phyloP scores from a whole-genome alignment of 805 yeast genomes.

The Teunomyces atbi region DNA sequence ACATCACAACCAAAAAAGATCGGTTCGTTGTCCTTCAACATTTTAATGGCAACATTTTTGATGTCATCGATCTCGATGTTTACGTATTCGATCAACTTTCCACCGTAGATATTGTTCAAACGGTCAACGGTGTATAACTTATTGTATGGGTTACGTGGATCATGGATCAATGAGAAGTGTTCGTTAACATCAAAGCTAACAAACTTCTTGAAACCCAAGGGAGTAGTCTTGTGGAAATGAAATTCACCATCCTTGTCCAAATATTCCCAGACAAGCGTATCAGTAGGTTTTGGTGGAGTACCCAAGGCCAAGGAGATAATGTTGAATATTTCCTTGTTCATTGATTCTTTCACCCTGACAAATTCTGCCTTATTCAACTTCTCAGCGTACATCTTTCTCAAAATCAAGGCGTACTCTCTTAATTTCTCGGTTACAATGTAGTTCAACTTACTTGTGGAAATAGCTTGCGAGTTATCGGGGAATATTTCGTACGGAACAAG shows the following conservation, averaged over 20 bases:
- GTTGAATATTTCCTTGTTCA: constrained; percentile 64
- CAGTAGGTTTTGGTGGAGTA: constrained; percentile 72
- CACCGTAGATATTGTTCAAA: constrained; percentile 70
- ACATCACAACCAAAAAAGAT: constrained; percentile 89
- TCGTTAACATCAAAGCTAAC: constrained; percentile 52
- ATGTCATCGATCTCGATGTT: constrained; percentile 63
- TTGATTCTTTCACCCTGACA: constrained; percentile 28
- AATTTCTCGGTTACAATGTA: constrained; percentile 63
- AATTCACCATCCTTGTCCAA: constrained; percentile 67
- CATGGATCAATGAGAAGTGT: constrained; percentile 70
- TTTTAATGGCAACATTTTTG: constrained; percentile 60
- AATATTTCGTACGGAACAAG: constrained; percentile 72
- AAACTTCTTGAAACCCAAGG: constrained; percentile 57
- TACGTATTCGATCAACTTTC: constrained; percentile 68
- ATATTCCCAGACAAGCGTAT: constrained; percentile 71
- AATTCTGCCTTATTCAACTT: constrained; percentile 41
- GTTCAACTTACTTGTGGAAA: constrained; percentile 58
- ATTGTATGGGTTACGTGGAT: constrained; percentile 73
- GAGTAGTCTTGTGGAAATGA: constrained; percentile 55
- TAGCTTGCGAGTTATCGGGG: constrained; percentile 65
- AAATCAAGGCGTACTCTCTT: constrained; percentile 72
- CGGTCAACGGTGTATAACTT: constrained; percentile 68
- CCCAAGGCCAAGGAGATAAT: constrained; percentile 70
- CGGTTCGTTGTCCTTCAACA: constrained; percentile 71
- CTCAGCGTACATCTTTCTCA: constrained; percentile 51